Conservation (phyloP, 768 basidiomycete species). For the Boletus vinaceobasis region DNA sequence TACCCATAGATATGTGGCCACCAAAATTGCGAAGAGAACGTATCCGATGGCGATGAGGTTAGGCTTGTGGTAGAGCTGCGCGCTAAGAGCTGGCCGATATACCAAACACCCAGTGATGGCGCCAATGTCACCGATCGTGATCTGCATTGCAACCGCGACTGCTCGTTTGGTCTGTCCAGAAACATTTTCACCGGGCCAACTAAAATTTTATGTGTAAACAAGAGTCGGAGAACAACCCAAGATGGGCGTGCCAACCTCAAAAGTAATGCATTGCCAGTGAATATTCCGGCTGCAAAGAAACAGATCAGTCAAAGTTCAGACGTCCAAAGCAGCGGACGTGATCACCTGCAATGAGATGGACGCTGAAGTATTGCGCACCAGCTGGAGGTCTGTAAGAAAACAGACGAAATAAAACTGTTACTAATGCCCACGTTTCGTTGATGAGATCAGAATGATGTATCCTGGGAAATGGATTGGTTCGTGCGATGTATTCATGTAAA, state of each 20-base stretch:
- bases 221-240: neutral
- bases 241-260: conserved; percentile 39
- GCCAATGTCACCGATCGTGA: conserved; percentile 59
- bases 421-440: conserved; percentile 38
- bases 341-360: conserved; percentile 46
- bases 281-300: conserved; percentile 41
- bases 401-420: neutral
- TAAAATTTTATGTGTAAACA: neutral
- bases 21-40: conserved; percentile 43
- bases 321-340: neutral
- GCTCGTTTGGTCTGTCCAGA: conserved; percentile 66
- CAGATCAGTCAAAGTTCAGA: neutral
- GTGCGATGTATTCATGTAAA: neutral
- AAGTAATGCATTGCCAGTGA: conserved; percentile 54
- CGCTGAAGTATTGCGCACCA: conserved; percentile 54
- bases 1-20: conserved; percentile 43
- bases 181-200: conserved; percentile 67
- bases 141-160: conserved; percentile 59
- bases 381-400: conserved; percentile 27
- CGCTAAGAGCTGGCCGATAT: conserved; percentile 48
- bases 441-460: conserved; percentile 53
- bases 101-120: conserved; percentile 56
- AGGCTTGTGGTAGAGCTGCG: conserved; percentile 48
- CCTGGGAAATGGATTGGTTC: conserved; percentile 31
- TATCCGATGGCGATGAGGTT: conserved; percentile 63